These are phyloP conservation scores for Xylariales sp. DNA, from an alignment of 2,329 filamentous ascomycete genomes.

Conservation along the genomic window DNA sequence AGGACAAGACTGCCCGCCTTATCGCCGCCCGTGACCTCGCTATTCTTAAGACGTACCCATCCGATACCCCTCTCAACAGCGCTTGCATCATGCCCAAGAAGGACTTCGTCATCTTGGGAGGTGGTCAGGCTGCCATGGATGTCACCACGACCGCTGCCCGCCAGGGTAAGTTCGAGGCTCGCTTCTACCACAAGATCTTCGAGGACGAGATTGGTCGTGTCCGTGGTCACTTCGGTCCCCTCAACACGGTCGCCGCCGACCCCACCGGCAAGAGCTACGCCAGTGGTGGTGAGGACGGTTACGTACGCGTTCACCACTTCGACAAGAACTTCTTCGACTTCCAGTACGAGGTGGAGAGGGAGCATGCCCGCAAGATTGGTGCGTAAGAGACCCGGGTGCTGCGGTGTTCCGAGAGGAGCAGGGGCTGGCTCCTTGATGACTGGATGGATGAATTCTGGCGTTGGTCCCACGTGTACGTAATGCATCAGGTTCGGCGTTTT, in stretches of 20 bases:
- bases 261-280: conserved; percentile 90
- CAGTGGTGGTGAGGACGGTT: conserved; percentile 95
- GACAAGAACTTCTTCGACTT: conserved; percentile 99
- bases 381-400: not conserved
- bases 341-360: conserved; percentile 95
- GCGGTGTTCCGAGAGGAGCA: not conserved
- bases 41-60: conserved; percentile 85
- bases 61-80: conserved; percentile 95
- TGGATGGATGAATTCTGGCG: conserved; percentile 6
- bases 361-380: conserved; percentile 33
- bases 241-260: conserved; percentile 94
- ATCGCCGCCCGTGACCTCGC: conserved; percentile 81
- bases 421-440: not conserved
- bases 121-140: conserved; percentile 98
- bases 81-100: conserved; percentile 92
- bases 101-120: conserved; percentile 95
- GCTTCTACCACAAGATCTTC: conserved; percentile 99
- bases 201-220: conserved; percentile 98
- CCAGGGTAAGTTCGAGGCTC: conserved; percentile 98
- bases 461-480: conserved; percentile 8
- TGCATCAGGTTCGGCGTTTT: conserved; percentile 9
- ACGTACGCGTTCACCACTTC: conserved; percentile 97
- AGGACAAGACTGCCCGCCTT: conserved; percentile 92
- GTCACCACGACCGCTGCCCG: conserved; percentile 91
- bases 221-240: conserved; percentile 90